A percentile compares a stretch with the other conserved stretches of the same genome.
These are phyloP conservation scores for Candida tropicalis DNA, from an alignment of 1,139 yeast species.

Conservation along the genomic window DNA sequence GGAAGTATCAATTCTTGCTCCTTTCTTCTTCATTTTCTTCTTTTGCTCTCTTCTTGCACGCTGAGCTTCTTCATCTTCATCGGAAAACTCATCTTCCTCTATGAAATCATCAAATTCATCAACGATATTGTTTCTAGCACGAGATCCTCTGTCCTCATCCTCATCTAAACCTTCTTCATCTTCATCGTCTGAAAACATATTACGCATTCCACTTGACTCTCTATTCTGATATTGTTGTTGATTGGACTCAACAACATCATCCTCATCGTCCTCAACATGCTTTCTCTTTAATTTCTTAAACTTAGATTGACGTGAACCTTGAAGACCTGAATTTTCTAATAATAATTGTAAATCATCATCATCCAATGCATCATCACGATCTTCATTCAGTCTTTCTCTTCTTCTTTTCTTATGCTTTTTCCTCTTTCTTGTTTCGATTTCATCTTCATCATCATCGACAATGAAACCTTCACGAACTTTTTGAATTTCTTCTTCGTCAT, in stretches of 20 bases:
- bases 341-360: slow-evolving; percentile 94
- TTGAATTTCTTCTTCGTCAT: slow-evolving; percentile 73
- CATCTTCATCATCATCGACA: slow-evolving; percentile 85
- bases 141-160: slow-evolving; percentile 40
- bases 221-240: slow-evolving; percentile 14
- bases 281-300: slow-evolving; percentile 86
- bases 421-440: slow-evolving; percentile 39
- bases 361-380: slow-evolving; percentile 71
- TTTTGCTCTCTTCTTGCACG: slow-evolving; percentile 35
- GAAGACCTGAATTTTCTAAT: slow-evolving; percentile 85
- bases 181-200: slow-evolving; percentile 87
- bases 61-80: slow-evolving; percentile 67
- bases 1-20: slow-evolving; percentile 52
- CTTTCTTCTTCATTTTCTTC: slow-evolving; percentile 40
- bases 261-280: slow-evolving; percentile 36
- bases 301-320: slow-evolving; percentile 34
- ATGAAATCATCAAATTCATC: slow-evolving; percentile 97
- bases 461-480: slow-evolving; percentile 89
- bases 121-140: slow-evolving; percentile 41
- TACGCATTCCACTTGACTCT: slow-evolving; percentile 52
- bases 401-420: slow-evolving; percentile 45
- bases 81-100: slow-evolving; percentile 95
- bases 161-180: slow-evolving; percentile 40
- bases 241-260: slow-evolving; percentile 1
- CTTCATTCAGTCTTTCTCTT: slow-evolving; percentile 31